Percentiles rank a stretch among this genome's conserved stretches.
Conservation (phyloP, 1,284 basidiomycete genomes). For the Ustilago shanxiensis region DNA sequence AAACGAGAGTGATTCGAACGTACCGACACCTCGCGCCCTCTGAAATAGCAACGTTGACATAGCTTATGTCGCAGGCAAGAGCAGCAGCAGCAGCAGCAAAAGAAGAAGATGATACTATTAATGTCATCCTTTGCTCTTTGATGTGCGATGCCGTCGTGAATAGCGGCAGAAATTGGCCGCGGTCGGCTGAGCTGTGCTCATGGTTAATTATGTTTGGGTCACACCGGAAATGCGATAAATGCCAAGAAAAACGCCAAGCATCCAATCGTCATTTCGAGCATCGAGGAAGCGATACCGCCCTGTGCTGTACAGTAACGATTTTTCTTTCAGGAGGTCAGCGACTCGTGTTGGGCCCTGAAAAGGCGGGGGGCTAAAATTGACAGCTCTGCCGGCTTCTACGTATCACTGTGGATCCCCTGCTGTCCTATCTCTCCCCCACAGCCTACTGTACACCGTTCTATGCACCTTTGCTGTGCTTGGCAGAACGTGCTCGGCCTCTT, state of each 20-base stretch:
- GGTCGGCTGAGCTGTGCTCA: conserved; percentile 10
- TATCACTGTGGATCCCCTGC: too few species aligned
- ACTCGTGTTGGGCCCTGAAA: conserved; percentile 12
- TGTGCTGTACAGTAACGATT: conserved; percentile 2
- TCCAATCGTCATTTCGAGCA: conserved; percentile 26
- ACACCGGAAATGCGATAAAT: conserved; percentile 4
- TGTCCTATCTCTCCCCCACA: not conserved
- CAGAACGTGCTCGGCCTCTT: conserved; percentile 19
- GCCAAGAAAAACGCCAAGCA: conserved; percentile 41
- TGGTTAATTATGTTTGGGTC: not conserved
- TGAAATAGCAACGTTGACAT: too few species aligned
- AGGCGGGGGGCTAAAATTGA: conserved; percentile 8
- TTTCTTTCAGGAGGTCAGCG: conserved; percentile 5
- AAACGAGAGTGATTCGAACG: too few species aligned
- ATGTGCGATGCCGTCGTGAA: not conserved
- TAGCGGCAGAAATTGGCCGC: not conserved
- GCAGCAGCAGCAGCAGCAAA: too few species aligned
- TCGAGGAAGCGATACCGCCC: not conserved
- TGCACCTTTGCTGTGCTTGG: conserved; percentile 18
- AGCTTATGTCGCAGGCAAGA: too few species aligned
- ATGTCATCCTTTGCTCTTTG: too few species aligned
- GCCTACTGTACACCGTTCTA: conserved; percentile 8
- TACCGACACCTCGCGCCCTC: too few species aligned
- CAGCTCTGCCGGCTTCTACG: too few species aligned
- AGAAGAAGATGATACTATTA: too few species aligned